Evolutionary conservation across 805 yeast genomes (phyloP).

Genomic region (Saccharomycopsis synnaedendra): DNA sequence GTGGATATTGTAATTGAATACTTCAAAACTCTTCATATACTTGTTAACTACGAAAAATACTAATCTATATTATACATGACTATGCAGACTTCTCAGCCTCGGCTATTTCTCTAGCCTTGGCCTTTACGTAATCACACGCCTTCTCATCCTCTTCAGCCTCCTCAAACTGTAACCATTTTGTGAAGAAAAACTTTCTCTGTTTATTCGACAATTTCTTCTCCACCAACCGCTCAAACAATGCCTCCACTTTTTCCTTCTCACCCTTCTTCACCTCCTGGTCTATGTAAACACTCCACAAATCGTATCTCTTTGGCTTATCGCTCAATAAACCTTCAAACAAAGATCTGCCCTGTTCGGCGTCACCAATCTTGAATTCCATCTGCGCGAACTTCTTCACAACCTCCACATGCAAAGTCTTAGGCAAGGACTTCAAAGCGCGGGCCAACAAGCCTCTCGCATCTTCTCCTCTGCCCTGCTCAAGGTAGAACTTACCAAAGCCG

Average conservation of each 20-base stretch:
- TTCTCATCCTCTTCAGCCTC: constrained; percentile 56
- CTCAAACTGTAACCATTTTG: constrained; percentile 81
- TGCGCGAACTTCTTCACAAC: constrained; percentile 83
- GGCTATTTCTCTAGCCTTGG: constrained; percentile 47
- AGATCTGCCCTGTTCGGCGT: constrained; percentile 89
- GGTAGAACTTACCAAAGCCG: constrained; percentile 63
- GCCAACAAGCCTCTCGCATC: constrained; percentile 67
- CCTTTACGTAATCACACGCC: constrained; percentile 74
- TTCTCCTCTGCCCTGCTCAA: constrained; percentile 42
- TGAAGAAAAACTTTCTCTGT: constrained; percentile 91
- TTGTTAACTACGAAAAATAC: neutral
- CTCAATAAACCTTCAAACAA: constrained; percentile 85
- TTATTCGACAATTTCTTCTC: constrained; percentile 59
- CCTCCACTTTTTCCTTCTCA: constrained; percentile 59
- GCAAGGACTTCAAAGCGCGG: constrained; percentile 57
- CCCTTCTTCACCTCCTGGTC: constrained; percentile 80
- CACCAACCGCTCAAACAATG: constrained; percentile 72
- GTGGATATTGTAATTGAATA: no score
- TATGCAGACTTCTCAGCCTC: neutral
- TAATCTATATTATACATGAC: neutral
- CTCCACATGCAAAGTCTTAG: constrained; percentile 66
- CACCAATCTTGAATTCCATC: constrained; percentile 79
- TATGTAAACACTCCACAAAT: constrained; percentile 89
- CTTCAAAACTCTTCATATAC: no score
- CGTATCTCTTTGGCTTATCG: constrained; percentile 85